Evolutionary conservation across 78 protist genomes (phyloP), one percentile per base, ranked within the genome.

Genomic region (Dictyostelium capitatum): DNA sequence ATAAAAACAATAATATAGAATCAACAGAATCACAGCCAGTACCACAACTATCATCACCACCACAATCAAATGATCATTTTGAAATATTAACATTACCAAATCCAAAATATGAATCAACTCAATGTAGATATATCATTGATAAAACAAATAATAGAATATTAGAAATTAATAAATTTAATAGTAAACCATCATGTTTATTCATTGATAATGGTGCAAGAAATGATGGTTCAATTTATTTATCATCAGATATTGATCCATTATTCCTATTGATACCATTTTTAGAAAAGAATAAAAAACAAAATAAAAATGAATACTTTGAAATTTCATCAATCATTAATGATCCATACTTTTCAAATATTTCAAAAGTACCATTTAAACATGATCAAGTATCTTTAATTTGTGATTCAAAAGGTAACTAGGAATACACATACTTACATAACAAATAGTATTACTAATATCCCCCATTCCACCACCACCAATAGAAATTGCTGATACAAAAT

Each of bases 161-260:
- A 54, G 92, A 87, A 23, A 77, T 87, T 50, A 87, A 77, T 87
- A 84, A 87, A 32, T 87, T 59, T 74, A 43, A 64, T 11, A 59
- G 67, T 9, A 23, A 32, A 77, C 92, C 92, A 48, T 87, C 92
- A 47, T 87, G 79, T 19, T 87, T 83, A 83, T 84, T 87, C 51
- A 77, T 87, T n/a, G 50, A 87, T 64, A 64, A 87, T 41, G 32
- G 84, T 64, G 92, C 65, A 25, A 74, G 92, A 77, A 10, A 87
- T 77, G 92, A 87, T 87, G 92, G 92, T 7, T 87, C 92, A 87
- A 25, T 87, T 28, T 87, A 77, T 43, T 25, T 74, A 28, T 23
- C 83, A 20, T 47, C 83, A 74, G 78, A 81, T 14, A 77, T 87
- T 5, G 92, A 87, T 64, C 92, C 92, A 23, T 77, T 87, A 14